Base-by-base conservation (phyloP, 306 rosid species). In the Sechiopsis laciniata region DNA sequence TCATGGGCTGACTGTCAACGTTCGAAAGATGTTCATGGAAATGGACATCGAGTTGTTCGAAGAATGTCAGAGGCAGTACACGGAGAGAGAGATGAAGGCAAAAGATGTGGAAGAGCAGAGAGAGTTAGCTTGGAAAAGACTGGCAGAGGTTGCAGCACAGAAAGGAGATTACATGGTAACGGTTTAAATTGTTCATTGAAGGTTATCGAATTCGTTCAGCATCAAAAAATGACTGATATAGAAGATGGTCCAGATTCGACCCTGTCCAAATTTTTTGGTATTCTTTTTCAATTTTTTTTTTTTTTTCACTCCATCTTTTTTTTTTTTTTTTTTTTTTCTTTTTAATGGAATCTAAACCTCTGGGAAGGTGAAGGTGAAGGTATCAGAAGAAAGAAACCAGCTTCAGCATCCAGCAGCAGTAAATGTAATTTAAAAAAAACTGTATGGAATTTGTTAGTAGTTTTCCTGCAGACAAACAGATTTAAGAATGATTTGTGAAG, bases 31-130 rank as follows among this genome's bases (percentile, higher is more conserved):
- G 99, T 94, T 94, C 62, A 0, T 86, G 73, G 99, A 94, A 86
- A 94, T 89, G 97, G 99, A 94, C 69, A 84, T 83, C 2, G 97
- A 94, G 50, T 82, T 94, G 81, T 94, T 87, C 40, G 99, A 90
- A 55, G 97, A 91, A 81, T 94, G 96, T 77, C 91, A 89, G 81
- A 85, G 85, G 78, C 85, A 85, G 76, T 75, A 81, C 53, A 84
- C 84, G 52, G 95, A 91, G 88, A 84, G 68, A 77, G 86, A 76
- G 81, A 87, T 83, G 2, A 87, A 73, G 82, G 90, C 95, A 42
- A 76, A 74, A 57, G 92, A 89, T 9, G 82, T 82, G 32, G 91
- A 74, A 40, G 89, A 94, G 77, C 87, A 78, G 80, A 78, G 96
- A 77, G 88, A 87, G 74, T 67, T 79, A 74, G 86, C 83, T 19